Evolutionary conservation across 2,329 filamentous ascomycete genomes (phyloP).

Genomic region (Nakataea oryzae): DNA sequence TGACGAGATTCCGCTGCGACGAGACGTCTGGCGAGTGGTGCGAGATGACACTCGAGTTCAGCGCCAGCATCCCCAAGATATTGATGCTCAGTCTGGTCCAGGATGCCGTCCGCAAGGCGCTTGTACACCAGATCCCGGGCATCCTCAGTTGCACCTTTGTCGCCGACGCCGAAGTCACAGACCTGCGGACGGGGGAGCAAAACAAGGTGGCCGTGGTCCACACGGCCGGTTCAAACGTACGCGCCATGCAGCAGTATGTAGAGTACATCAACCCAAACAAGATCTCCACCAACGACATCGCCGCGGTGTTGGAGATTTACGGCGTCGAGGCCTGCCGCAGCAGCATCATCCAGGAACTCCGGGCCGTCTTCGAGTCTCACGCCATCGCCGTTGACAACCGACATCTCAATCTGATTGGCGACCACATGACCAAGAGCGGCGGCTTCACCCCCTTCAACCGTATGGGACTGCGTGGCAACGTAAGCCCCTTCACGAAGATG

Average conservation of each 20-base stretch:
- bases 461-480: slow-evolving; percentile 73
- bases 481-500: slow-evolving; percentile 96
- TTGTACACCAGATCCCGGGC: slow-evolving; percentile 78
- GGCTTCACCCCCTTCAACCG: slow-evolving; percentile 88
- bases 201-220: slow-evolving; percentile 50
- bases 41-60: slow-evolving; percentile 74
- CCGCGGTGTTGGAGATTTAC: slow-evolving; percentile 72
- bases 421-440: slow-evolving; percentile 94
- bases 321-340: slow-evolving; percentile 87
- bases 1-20: slow-evolving; percentile 74
- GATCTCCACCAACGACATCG: slow-evolving; percentile 88
- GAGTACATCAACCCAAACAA: slow-evolving; percentile 78
- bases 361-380: slow-evolving; percentile 78
- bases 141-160: slow-evolving; percentile 64
- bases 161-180: slow-evolving; percentile 42
- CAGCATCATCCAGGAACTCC: slow-evolving; percentile 79
- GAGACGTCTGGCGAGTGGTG: slow-evolving; percentile 63
- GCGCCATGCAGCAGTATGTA: slow-evolving; percentile 81
- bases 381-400: slow-evolving; percentile 85
- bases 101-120: slow-evolving; percentile 62
- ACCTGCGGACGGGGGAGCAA: slow-evolving; percentile 36
- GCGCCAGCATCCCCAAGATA: slow-evolving; percentile 72
- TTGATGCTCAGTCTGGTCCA: slow-evolving; percentile 90
- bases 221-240: slow-evolving; percentile 78
- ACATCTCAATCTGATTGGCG: slow-evolving; percentile 89